phyloP scores from a whole-genome alignment of 2,329 filamentous ascomycete genomes.

The Xylariaceae sp. region DNA sequence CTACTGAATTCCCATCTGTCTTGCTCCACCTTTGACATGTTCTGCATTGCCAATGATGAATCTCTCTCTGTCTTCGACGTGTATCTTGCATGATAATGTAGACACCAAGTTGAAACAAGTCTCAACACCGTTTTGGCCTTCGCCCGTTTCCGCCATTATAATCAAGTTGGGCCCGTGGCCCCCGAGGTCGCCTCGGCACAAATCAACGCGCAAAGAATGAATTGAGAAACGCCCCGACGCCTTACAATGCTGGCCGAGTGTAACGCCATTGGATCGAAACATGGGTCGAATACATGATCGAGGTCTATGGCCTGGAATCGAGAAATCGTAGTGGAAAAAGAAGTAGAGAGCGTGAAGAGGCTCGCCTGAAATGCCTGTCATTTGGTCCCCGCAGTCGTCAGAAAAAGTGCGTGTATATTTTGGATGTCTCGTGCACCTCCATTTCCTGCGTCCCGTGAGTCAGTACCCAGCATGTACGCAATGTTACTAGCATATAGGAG shows the following conservation, averaged over 20 bases:
- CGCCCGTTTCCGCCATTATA: conserved; percentile 5
- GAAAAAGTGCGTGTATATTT: conserved; percentile 99
- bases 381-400: conserved; percentile 52
- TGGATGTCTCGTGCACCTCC: conserved; percentile 98
- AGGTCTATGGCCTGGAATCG: conserved; percentile 28
- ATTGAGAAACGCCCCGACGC: conserved; percentile 51
- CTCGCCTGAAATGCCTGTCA: conserved; percentile 27
- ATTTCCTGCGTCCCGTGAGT: conserved; percentile 69
- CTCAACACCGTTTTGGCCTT: background rate
- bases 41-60: too few species aligned
- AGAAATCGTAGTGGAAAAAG: conserved; percentile 26
- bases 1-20: too few species aligned
- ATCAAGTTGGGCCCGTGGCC: conserved; percentile 1
- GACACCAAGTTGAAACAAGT: too few species aligned
- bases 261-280: conserved; percentile 49
- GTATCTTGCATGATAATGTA: too few species aligned
- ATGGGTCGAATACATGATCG: conserved; percentile 50
- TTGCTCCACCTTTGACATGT: too few species aligned
- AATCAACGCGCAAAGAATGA: conserved; percentile 27
- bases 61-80: too few species aligned
- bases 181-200: conserved; percentile 11
- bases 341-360: conserved; percentile 13
- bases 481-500: background rate
- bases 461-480: background rate
- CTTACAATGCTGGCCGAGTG: conserved; percentile 53